These are phyloP conservation scores for Trypethelium eluteriae DNA, from an alignment of 495 filamentous ascomycete genomes.

Conservation along the genomic window DNA sequence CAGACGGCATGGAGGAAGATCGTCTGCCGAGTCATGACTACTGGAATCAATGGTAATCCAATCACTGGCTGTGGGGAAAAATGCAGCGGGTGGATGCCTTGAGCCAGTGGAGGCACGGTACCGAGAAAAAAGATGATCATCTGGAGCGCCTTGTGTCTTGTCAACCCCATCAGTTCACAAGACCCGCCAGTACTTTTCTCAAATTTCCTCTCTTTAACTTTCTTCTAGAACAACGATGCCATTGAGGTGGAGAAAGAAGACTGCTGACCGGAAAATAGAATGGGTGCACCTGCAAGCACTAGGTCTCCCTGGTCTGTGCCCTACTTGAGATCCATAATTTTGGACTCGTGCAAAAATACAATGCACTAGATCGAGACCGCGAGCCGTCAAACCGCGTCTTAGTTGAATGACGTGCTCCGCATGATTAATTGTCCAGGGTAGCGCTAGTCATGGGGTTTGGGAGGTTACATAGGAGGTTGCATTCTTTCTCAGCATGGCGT, in stretches of 20 bases:
- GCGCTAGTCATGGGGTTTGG: background rate
- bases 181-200: background rate
- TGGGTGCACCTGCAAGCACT: background rate
- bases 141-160: background rate
- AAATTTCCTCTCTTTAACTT: background rate
- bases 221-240: background rate
- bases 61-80: background rate
- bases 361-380: background rate
- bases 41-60: background rate
- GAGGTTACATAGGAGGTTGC: background rate
- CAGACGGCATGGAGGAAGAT: background rate
- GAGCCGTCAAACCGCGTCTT: background rate
- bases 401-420: background rate
- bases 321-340: background rate
- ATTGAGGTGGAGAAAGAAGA: background rate
- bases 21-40: background rate
- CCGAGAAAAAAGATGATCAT: background rate
- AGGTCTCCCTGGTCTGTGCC: background rate
- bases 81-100: background rate
- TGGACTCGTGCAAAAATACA: background rate
- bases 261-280: background rate
- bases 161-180: background rate
- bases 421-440: background rate
- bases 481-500: background rate
- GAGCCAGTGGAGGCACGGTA: background rate